Base-by-base conservation (phyloP, 495 filamentous ascomycete species). In the Daldinia caldariorum region DNA sequence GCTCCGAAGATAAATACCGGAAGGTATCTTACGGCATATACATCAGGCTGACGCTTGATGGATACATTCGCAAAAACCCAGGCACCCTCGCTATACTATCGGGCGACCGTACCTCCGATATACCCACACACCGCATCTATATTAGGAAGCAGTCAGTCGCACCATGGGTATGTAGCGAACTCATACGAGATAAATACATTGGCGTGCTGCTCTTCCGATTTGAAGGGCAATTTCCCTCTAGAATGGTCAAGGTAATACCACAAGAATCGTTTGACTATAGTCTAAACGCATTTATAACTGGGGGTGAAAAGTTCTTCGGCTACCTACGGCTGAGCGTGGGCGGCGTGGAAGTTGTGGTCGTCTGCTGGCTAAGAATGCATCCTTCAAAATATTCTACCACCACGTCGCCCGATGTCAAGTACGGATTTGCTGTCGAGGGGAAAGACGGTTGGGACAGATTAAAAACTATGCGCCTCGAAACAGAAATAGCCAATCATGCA, bases 41-140 rank as follows among this genome's bases (percentile, higher is more conserved):
- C 14, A 45, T 58, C 8, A 35, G 16, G 4, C 29, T 51, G 13
- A 69, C 66, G 14, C 26, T 53, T 22, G 53, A 69, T 35, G 60
- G 66, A 47, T 69, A 69, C 43, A 34, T 63, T 35, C 66, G 66
- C 14, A 62, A 50, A 37, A 26, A 62, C 5, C 51, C 66, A 16
- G 58, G 39, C 7, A 7, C 6, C 6, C 57, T 67, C 26, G 56
- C 57, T 0, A 31, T 38, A 45, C 32, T 61, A 45, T 39, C 64
- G 31, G 6, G 4, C n/a, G 8, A 53, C 14, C 51, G 31, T 8
- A 12, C 16, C 9, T 38, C 63, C 18, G 35, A 43, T 26, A 59
- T 66, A 39, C 55, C 63, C n/a, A 32, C 55, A 34, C 59, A 58
- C 18, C 43, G 58, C 39, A 63, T 69, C 7, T 69, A 69, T 29